Evolutionary conservation across 1,284 basidiomycete genomes (phyloP).

Genomic region (Somion occarium): DNA sequence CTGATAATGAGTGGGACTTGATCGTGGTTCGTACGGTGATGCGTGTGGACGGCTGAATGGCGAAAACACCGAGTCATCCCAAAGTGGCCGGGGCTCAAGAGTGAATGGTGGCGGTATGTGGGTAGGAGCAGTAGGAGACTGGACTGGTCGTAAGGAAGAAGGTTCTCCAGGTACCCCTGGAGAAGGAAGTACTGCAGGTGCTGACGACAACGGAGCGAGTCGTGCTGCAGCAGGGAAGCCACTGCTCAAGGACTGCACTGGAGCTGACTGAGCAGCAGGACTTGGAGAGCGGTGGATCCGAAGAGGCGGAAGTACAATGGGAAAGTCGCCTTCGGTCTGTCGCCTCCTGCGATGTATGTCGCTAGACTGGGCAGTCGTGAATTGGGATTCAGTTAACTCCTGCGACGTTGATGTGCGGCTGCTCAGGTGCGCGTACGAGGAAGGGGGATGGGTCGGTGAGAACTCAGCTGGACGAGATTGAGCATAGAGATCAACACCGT

Average conservation of each 20-base stretch:
- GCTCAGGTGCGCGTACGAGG: constrained; percentile 6
- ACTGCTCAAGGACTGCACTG: not conserved
- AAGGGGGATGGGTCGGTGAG: constrained; percentile 8
- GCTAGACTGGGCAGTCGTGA: constrained; percentile 7
- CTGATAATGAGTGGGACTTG: constrained; percentile 3
- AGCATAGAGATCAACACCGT: not conserved
- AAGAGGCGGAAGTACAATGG: constrained; percentile 21
- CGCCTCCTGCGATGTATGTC: constrained; percentile 3
- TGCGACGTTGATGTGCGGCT: constrained; percentile 19
- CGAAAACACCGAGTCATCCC: constrained; percentile 40
- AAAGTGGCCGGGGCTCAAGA: constrained; percentile 60
- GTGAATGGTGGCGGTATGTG: constrained; percentile 57
- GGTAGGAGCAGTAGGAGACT: constrained; percentile 37
- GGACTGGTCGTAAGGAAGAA: constrained; percentile 15
- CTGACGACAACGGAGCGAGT: not conserved
- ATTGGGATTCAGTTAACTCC: constrained; percentile 17
- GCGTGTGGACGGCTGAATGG: constrained; percentile 21
- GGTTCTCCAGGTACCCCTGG: not conserved
- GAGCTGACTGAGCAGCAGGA: constrained; percentile 19
- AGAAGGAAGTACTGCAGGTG: constrained; percentile 1
- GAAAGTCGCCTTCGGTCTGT: constrained; percentile 9
- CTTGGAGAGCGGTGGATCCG: constrained; percentile 16
- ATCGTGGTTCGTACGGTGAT: constrained; percentile 10
- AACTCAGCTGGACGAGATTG: not conserved
- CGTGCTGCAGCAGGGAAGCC: not conserved